Base-by-base conservation (phyloP, 2,329 filamentous ascomycete species). In the Tolypocladium endophyticum region DNA sequence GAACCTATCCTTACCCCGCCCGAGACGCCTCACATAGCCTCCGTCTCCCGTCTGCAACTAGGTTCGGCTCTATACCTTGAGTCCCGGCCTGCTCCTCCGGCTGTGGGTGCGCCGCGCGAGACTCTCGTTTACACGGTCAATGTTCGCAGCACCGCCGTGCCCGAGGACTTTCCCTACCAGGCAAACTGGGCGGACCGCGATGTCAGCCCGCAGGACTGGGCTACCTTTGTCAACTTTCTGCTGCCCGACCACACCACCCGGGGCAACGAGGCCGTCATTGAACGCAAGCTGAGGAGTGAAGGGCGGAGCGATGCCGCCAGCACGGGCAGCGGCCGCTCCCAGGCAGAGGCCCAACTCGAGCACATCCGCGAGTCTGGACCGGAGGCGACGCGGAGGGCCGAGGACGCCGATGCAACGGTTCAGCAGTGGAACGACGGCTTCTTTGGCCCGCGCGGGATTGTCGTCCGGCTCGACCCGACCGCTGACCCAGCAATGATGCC, bases 371-470 rank as follows among this genome's bases (percentile, higher is more conserved):
- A 62, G 16, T 47, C 60, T 0, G 58, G 57, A 67, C 65, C 61
- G 3, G 68, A 70, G 36, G 59, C 64, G 5, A 64, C 65, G 25
- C 64, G 66, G 16, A 65, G 66, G 41, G 63, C 63, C 1, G 67
- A 69, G 55, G 69, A 73, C 30, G 64, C 75, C 7, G 74, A 79
- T 23, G 69, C 70, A 1, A 79, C 77, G 0, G 72, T 82, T 1
- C 67, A 72, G 54, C 79, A 84, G 64, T 86, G 83, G 82, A 85
- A 86, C 63, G 73, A 76, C 3, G 76, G 77, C 4, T 85, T 85
- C 69, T 86, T 85, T 60, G 70, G 64, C 1, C 80, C 79, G 2
- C 72, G 82, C 14, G 78, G 78, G 18, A 70, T 85, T 12, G 69
- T 64, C 2, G 73, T 85, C 47, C 69, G 66, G 1, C 64, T 78